These are phyloP conservation scores for Diutina mesorugosa DNA, from an alignment of 1,139 yeast genomes.

Conservation along the genomic window DNA sequence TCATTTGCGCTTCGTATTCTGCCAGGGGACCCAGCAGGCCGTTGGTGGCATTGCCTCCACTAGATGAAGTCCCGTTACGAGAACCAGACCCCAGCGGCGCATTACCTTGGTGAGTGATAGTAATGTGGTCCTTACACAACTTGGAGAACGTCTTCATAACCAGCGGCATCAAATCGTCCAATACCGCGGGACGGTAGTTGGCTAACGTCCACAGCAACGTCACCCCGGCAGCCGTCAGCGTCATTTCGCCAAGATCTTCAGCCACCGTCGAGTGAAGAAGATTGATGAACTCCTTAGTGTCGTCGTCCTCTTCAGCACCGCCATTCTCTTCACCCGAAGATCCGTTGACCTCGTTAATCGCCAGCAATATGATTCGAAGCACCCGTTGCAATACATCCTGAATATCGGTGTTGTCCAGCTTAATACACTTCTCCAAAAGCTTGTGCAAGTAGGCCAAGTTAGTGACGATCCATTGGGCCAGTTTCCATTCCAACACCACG, in stretches of 20 bases:
- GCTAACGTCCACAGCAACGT: slow-evolving; percentile 77
- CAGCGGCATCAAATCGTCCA: slow-evolving; percentile 63
- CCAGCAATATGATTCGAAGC: slow-evolving; percentile 48
- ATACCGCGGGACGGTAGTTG: slow-evolving; percentile 54
- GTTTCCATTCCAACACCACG: slow-evolving; percentile 72
- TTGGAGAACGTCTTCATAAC: slow-evolving; percentile 82
- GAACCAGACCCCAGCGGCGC: slow-evolving; percentile 5
- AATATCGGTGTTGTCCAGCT: slow-evolving; percentile 73
- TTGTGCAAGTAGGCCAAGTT: slow-evolving; percentile 58
- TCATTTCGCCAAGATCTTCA: slow-evolving; percentile 72
- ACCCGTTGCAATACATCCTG: slow-evolving; percentile 75
- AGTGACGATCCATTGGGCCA: slow-evolving; percentile 62
- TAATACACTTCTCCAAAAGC: slow-evolving; percentile 69
- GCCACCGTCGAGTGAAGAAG: slow-evolving; percentile 57
- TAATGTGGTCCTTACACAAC: slow-evolving; percentile 78
- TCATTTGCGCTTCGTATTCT: slow-evolving; percentile 66
- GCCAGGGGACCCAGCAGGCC: slow-evolving; percentile 18
- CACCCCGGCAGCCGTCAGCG: slow-evolving; percentile 87
- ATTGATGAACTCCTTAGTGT: slow-evolving; percentile 47
- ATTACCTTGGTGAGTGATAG: slow-evolving; percentile 45
- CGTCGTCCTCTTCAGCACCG: slow-evolving; percentile 39
- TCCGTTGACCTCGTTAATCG: slow-evolving; percentile 37
- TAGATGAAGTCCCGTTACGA: not conserved
- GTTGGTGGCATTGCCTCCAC: not conserved
- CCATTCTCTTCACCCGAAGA: slow-evolving; percentile 7